Base-by-base conservation (phyloP, 768 basidiomycete genomes). In the Kwoniella sp. region DNA sequence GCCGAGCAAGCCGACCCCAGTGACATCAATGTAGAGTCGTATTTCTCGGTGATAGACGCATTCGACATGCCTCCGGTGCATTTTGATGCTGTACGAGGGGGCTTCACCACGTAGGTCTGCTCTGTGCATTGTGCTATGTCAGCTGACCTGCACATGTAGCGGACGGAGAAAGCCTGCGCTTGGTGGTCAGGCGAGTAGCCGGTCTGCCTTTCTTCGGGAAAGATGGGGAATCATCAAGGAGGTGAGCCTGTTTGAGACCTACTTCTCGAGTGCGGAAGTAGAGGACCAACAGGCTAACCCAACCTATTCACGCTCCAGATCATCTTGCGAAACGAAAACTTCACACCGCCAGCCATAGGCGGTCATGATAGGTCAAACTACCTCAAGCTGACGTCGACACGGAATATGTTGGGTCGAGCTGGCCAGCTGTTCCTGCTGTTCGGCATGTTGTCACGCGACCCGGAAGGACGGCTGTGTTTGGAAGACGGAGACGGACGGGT, bases 41-140 rank as follows among this genome's bases (percentile, higher is more conserved):
- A 95, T 69, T 75, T 98, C 25, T 82, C 83, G 63, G 78, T 96
- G 59, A 78, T 98, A 26, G 83, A 93, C 70, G 85, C 93, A 9
- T 93, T 90, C 64, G 90, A 93, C 45, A 96, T 98, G 91, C 95
- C 95, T 0, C 76, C 84, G 11, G 91, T 91, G 85, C 81, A 85
- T 63, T 99, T 89, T 84, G 89, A 91, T 14, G 76, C 79, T 26
- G 88, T 92, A 65, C 78, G 87, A 52, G 86, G 86, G 39, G 85
- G 87, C 1, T 98, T 96, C 65, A 89, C 89, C 52, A 87, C 83
- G 92, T 93, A 67, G 38, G 81, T 62, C 11, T 15, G 11, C 20
- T 29, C n/a, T 41, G 9, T 11, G 22, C 20, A 20, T 28, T 15
- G 34, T 19, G 34, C 34, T 36, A 14, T 9, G 17, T n/a, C n/a